A percentile compares a stretch with the other conserved stretches of the same genome.
Evolutionary conservation across 495 filamentous ascomycete genomes (phyloP).

Genomic region (Aspergillus mulundensis): DNA sequence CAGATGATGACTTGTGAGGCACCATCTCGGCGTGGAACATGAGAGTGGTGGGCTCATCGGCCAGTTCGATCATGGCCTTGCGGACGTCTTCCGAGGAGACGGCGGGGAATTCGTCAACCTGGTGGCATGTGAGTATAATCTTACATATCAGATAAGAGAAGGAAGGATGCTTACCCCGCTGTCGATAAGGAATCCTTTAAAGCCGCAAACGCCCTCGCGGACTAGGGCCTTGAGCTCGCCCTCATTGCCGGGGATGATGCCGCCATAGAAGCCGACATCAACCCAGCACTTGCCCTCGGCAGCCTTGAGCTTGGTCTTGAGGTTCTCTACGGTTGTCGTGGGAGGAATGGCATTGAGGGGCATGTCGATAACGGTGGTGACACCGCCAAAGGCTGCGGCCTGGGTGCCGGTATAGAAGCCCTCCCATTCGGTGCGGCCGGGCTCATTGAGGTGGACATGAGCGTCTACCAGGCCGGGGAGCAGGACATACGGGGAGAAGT

Average conservation of each 20-base stretch:
- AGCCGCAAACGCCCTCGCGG: slow-evolving; percentile 81
- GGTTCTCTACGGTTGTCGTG: slow-evolving; percentile 79
- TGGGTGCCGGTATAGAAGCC: slow-evolving; percentile 91
- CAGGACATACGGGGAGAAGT: slow-evolving; percentile 83
- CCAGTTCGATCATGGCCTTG: slow-evolving; percentile 72
- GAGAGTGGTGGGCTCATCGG: slow-evolving; percentile 73
- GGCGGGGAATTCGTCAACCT: slow-evolving; percentile 95
- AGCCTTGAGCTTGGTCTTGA: slow-evolving; percentile 81
- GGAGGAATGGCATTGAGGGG: slow-evolving; percentile 96
- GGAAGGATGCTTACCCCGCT: slow-evolving; percentile 71
- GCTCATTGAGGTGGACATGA: slow-evolving; percentile 97
- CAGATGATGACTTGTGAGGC: slow-evolving; percentile 76
- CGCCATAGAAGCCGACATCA: slow-evolving; percentile 97
- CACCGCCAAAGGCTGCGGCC: slow-evolving; percentile 92
- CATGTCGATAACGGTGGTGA: slow-evolving; percentile 99
- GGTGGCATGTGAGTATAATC: slow-evolving; percentile 11
- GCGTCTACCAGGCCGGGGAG: slow-evolving; percentile 94
- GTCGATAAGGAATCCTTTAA: slow-evolving; percentile 97
- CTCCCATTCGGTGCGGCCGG: slow-evolving; percentile 97
- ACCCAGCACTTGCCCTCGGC: slow-evolving; percentile 94
- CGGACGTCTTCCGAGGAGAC: slow-evolving; percentile 76
- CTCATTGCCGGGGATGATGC: slow-evolving; percentile 87
- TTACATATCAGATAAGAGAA: slow-evolving; percentile 1
- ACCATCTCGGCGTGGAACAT: slow-evolving; percentile 99
- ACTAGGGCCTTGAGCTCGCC: slow-evolving; percentile 76